Evolutionary conservation across 768 basidiomycete genomes (phyloP), one percentile per base, ranked within the genome.

Genomic region (Trametes villosa): DNA sequence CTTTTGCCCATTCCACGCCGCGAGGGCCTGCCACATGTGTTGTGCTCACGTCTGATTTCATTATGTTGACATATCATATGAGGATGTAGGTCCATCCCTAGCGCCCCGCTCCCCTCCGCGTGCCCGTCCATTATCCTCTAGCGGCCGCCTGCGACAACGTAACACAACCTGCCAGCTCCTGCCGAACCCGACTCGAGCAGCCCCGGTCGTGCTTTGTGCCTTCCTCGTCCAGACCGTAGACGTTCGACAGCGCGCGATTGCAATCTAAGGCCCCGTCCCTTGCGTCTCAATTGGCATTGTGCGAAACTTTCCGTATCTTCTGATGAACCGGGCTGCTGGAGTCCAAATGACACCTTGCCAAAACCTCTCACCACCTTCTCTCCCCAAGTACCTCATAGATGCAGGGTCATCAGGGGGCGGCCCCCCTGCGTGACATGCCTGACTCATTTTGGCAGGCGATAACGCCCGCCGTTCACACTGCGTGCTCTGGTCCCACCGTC

Each of bases 31-130:
- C 62, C 62, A 59, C 62, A 63, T 63, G 57, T 27, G 40, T 58
- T 53, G 52, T 58, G 62, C 57, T 20, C 62, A 59, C 62, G 57
- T 58, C 57, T 63, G 62, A 63, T 63, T 63, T 63, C 62, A 63
- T 63, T 63, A 49, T 63, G 62, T 63, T 51, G 38, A 63, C 62
- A 53, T 63, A 54, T 54, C 57, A 54, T 54, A 48, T 59, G 40
- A 42, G 62, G 27, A 48, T 63, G 62, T 63, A 63, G 62, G 62
- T 63, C 62, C 62, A 63, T 36, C 33, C 31, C 51, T 53, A 48
- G 46, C 44, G 51, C 45, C 53, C 46, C 56, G 15, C 38, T 57
- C 48, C 27, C 53, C 46, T 53, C 46, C 48, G 52, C 36, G 40
- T 34, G 36, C 46, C 46, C 31, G 38, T 60, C 59, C 46, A 47